A percentile compares a stretch with the other conserved stretches of the same genome.
phyloP scores from a whole-genome alignment of 2,329 filamentous ascomycete genomes.

The Xylariaceae sp. region DNA sequence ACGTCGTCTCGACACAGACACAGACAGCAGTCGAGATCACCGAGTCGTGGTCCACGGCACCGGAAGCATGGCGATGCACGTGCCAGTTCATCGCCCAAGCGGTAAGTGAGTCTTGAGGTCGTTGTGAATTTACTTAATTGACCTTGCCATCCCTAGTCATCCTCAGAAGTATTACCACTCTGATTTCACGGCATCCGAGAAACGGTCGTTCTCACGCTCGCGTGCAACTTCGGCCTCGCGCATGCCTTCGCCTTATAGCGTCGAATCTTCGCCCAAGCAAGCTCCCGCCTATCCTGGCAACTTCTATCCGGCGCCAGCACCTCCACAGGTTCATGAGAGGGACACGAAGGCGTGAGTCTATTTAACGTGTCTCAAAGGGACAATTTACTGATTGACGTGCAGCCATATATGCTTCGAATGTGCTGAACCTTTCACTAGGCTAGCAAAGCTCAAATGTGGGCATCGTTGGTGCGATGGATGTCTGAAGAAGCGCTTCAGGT shows the following conservation, averaged over 20 bases:
- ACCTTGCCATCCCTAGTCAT: slow-evolving; percentile 20
- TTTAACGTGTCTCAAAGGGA: slow-evolving; percentile 3
- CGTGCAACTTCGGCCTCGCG: slow-evolving; percentile 35
- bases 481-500: slow-evolving; percentile 66
- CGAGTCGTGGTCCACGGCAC: slow-evolving; percentile 24
- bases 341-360: slow-evolving; percentile 28
- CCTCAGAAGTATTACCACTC: slow-evolving; percentile 31
- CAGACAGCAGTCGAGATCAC: slow-evolving; percentile 26
- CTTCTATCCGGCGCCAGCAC: slow-evolving; percentile 28
- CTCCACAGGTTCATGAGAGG: slow-evolving; percentile 26
- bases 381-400: slow-evolving; percentile 20
- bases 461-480: slow-evolving; percentile 79
- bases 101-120: slow-evolving; percentile 25
- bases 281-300: slow-evolving; percentile 32
- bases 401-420: slow-evolving; percentile 71
- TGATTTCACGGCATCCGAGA: slow-evolving; percentile 31
- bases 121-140: slow-evolving; percentile 11
- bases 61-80: slow-evolving; percentile 26
- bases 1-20: slow-evolving; percentile 22
- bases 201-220: slow-evolving; percentile 31
- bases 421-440: slow-evolving; percentile 57
- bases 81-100: slow-evolving; percentile 27
- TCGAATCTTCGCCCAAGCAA: slow-evolving; percentile 34
- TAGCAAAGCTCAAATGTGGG: slow-evolving; percentile 68
- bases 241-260: slow-evolving; percentile 34